Percentiles rank a stretch among this genome's conserved stretches.
These are phyloP conservation scores for Collybia mongolica DNA, from an alignment of 768 basidiomycete species.

Conservation along the genomic window DNA sequence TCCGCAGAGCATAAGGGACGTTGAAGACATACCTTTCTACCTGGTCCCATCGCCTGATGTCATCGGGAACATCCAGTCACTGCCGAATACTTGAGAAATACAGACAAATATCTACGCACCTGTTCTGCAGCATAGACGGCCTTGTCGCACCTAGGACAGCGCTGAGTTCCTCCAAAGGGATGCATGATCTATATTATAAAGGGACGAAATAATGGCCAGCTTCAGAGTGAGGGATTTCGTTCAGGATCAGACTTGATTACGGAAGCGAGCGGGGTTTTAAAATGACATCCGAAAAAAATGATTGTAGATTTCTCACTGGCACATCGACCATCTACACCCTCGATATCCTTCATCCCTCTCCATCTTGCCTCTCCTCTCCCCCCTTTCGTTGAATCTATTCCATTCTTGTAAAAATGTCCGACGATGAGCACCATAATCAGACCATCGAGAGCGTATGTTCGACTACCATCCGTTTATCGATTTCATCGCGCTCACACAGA, in stretches of 20 bases:
- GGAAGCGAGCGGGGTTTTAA: constrained; percentile 22
- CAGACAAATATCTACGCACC: constrained; percentile 36
- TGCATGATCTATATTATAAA: constrained; percentile 44
- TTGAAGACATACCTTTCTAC: constrained; percentile 65
- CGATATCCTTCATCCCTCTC: constrained; percentile 18
- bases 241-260: constrained; percentile 10
- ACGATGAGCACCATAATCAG: constrained; percentile 88
- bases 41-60: constrained; percentile 77
- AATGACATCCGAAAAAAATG: constrained; percentile 9
- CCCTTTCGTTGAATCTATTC: not conserved
- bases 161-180: constrained; percentile 68
- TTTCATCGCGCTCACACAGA: constrained; percentile 16
- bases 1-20: not conserved
- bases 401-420: constrained; percentile 60
- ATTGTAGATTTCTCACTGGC: constrained; percentile 18
- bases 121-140: constrained; percentile 89
- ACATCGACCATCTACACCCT: constrained; percentile 16
- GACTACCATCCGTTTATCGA: constrained; percentile 6
- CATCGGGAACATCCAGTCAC: constrained; percentile 9
- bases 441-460: constrained; percentile 74
- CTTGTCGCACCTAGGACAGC: constrained; percentile 74
- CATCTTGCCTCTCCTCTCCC: constrained; percentile 20
- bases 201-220: not conserved
- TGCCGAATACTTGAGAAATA: not conserved
- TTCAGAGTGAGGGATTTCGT: no score